Evolutionary conservation across 2,329 filamentous ascomycete species (phyloP).

Genomic region (Xylariaceae sp.): DNA sequence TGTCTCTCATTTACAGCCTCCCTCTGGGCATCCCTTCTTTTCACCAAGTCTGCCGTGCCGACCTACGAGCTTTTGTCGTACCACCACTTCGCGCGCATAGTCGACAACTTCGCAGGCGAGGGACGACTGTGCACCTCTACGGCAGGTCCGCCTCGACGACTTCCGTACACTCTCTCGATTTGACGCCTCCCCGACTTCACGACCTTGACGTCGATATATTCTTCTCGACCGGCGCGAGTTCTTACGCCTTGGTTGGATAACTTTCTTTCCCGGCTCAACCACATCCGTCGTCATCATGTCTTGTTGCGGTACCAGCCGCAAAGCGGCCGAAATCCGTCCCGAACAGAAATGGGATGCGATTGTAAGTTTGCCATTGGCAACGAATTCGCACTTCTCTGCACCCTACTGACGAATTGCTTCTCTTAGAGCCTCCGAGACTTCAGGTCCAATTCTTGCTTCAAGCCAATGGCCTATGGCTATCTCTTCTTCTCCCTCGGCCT

Average conservation of each 20-base stretch:
- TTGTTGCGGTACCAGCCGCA: conserved; percentile 52
- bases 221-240: conserved; percentile 12
- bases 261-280: conserved; percentile 2
- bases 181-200: conserved; percentile 12
- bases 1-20: conserved; percentile 12
- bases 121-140: conserved; percentile 37
- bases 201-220: conserved; percentile 17
- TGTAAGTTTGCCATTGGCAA: conserved; percentile 42
- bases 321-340: conserved; percentile 58
- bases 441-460: conserved; percentile 70
- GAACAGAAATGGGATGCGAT: conserved; percentile 97
- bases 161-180: conserved; percentile 3
- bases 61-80: conserved; percentile 13
- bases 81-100: conserved; percentile 24
- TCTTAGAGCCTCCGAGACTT: conserved; percentile 60
- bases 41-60: conserved; percentile 5
- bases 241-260: conserved; percentile 5
- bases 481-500: conserved; percentile 73
- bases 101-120: conserved; percentile 43
- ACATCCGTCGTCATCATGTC: conserved; percentile 42
- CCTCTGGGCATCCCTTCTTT: conserved; percentile 7
- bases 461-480: conserved; percentile 74
- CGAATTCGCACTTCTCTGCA: background rate
- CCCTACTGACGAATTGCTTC: background rate
- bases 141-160: conserved; percentile 30